Evolutionary conservation across 768 basidiomycete species (phyloP).

Genomic region (Lentinus brumalis): DNA sequence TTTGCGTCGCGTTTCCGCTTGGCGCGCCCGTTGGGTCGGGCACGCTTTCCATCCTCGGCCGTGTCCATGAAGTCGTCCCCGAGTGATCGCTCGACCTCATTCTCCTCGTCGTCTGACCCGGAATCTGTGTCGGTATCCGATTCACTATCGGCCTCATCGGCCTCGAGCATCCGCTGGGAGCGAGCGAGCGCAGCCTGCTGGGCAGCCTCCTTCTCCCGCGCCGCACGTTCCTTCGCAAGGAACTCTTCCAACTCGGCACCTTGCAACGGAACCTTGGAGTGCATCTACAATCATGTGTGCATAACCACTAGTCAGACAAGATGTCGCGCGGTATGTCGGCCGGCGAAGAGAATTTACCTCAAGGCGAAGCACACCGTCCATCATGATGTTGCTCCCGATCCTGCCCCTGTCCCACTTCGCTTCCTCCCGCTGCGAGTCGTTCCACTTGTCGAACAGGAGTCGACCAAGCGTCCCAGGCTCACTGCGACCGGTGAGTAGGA

Average conservation of each 20-base stretch:
- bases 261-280: conserved; percentile 85
- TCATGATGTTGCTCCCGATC: conserved; percentile 83
- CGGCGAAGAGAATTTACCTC: conserved; percentile 47
- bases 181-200: conserved; percentile 83
- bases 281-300: conserved; percentile 54
- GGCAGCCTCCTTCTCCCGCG: conserved; percentile 82
- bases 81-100: conserved; percentile 57
- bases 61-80: conserved; percentile 52
- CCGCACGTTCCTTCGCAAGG: conserved; percentile 71
- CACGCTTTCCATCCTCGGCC: conserved; percentile 35
- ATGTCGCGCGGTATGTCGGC: neutral
- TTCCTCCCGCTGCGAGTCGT: conserved; percentile 73
- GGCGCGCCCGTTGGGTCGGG: conserved; percentile 21
- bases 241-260: conserved; percentile 86
- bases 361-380: conserved; percentile 70
- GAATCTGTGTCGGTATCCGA: conserved; percentile 59
- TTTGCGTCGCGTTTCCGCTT: conserved; percentile 50
- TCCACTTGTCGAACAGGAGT: conserved; percentile 85
- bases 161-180: conserved; percentile 88
- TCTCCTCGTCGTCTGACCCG: conserved; percentile 66
- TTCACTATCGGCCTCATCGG: conserved; percentile 87
- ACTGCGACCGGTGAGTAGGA: conserved; percentile 79
- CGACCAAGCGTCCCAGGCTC: conserved; percentile 82
- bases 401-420: conserved; percentile 89
- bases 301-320: neutral